A percentile compares a stretch with the other conserved stretches of the same genome.
Evolutionary conservation across 2,329 filamentous ascomycete genomes (phyloP).

Genomic region (Grosmannia clavigera): DNA sequence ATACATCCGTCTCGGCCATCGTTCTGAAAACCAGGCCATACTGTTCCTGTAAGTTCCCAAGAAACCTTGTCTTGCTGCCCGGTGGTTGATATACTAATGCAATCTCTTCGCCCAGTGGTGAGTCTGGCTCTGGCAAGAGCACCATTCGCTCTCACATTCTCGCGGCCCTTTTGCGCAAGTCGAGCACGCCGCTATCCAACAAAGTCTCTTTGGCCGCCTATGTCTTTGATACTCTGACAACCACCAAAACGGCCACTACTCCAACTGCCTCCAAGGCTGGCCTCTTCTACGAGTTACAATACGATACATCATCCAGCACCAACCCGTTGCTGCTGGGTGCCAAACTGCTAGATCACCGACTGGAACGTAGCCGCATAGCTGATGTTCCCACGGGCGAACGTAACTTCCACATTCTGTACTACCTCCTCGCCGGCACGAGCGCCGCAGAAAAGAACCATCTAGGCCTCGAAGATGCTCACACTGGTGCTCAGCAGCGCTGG

Average conservation of each 20-base stretch:
- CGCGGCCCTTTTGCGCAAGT: slow-evolving; percentile 74
- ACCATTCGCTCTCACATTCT: slow-evolving; percentile 84
- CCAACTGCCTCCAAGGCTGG: slow-evolving; percentile 93
- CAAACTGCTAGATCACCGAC: slow-evolving; percentile 83
- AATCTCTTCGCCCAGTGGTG: slow-evolving; percentile 48
- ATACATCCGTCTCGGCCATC: slow-evolving; percentile 71
- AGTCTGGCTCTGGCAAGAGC: slow-evolving; percentile 93
- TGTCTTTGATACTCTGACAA: slow-evolving; percentile 90
- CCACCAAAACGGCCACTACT: slow-evolving; percentile 91
- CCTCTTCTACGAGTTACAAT: slow-evolving; percentile 91
- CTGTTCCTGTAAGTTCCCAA: slow-evolving; percentile 61
- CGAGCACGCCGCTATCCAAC: slow-evolving; percentile 81
- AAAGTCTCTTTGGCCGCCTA: slow-evolving; percentile 91
- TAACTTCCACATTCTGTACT: slow-evolving; percentile 94
- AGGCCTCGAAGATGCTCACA: slow-evolving; percentile 39
- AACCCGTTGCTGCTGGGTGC: slow-evolving; percentile 85
- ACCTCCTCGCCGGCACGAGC: slow-evolving; percentile 85
- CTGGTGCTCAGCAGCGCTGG: slow-evolving; percentile 63
- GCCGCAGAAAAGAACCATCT: slow-evolving; percentile 81
- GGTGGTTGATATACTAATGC: not conserved
- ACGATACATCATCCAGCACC: slow-evolving; percentile 75
- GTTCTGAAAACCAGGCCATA: slow-evolving; percentile 86
- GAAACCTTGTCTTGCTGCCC: slow-evolving; percentile 20
- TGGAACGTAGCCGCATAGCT: slow-evolving; percentile 84
- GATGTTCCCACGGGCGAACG: slow-evolving; percentile 90